phyloP scores from a whole-genome alignment of 2,329 filamentous ascomycete species.

The Capronia coronata region DNA sequence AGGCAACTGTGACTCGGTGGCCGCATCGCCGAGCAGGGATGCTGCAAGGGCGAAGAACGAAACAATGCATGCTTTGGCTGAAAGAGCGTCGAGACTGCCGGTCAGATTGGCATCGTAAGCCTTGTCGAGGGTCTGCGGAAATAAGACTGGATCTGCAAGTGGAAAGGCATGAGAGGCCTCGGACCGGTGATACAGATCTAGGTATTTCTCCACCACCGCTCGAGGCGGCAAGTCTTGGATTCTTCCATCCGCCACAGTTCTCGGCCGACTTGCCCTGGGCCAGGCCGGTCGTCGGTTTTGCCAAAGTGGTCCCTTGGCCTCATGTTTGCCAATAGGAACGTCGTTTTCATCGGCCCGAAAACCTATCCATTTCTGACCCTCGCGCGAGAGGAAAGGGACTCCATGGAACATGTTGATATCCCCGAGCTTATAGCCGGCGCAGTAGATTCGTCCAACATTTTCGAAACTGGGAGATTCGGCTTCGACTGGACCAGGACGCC shows the following conservation, averaged over 20 bases:
- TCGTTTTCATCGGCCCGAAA: slow-evolving; percentile 39
- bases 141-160: slow-evolving; percentile 44
- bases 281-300: slow-evolving; percentile 32
- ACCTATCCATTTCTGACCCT: slow-evolving; percentile 46
- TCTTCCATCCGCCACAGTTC: slow-evolving; percentile 22
- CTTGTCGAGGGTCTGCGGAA: slow-evolving; percentile 40
- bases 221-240: slow-evolving; percentile 36
- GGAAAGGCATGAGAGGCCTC: slow-evolving; percentile 45
- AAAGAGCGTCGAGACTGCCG: slow-evolving; percentile 30
- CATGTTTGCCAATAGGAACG: slow-evolving; percentile 27
- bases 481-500: neutral
- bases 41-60: slow-evolving; percentile 43
- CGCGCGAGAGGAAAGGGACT: slow-evolving; percentile 45
- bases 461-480: slow-evolving; percentile 29
- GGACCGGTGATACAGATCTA: slow-evolving; percentile 32
- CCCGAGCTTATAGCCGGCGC: slow-evolving; percentile 45
- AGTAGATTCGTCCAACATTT: slow-evolving; percentile 35
- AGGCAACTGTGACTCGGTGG: slow-evolving; percentile 11
- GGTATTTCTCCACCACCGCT: slow-evolving; percentile 31
- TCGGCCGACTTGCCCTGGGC: slow-evolving; percentile 25
- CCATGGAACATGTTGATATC: slow-evolving; percentile 45
- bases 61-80: slow-evolving; percentile 45
- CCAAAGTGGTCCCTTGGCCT: slow-evolving; percentile 30
- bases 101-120: slow-evolving; percentile 38
- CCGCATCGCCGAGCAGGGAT: slow-evolving; percentile 25